Conservation (phyloP, 805 yeast species). For the Metschnikowia picachoensis region DNA sequence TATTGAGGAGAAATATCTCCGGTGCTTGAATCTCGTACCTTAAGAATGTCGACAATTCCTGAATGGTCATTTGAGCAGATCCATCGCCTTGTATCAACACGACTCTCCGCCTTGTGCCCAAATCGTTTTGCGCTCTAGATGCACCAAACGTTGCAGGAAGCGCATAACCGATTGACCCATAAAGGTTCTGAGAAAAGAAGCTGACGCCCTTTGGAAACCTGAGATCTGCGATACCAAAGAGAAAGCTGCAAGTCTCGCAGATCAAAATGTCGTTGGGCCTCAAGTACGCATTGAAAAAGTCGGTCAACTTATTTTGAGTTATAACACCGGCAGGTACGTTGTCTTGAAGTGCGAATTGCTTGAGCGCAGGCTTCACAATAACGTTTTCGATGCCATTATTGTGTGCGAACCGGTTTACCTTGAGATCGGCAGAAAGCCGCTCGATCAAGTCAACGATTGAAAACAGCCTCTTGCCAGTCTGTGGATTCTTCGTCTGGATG, state of each 20-base stretch:
- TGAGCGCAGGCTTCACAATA: constrained; percentile 14
- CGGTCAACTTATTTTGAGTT: constrained; percentile 33
- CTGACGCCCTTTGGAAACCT: constrained; percentile 52
- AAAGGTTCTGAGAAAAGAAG: constrained; percentile 66
- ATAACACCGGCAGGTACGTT: constrained; percentile 12
- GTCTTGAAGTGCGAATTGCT: constrained; percentile 7
- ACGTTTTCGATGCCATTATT: constrained; percentile 17
- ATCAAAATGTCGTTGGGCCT: constrained; percentile 67
- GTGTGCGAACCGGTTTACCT: constrained; percentile 11
- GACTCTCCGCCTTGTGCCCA: constrained; percentile 48
- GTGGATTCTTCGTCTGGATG: constrained; percentile 18
- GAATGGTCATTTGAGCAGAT: constrained; percentile 90
- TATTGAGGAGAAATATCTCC: constrained; percentile 71
- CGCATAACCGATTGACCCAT: constrained; percentile 85
- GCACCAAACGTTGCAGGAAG: constrained; percentile 85
- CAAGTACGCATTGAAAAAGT: constrained; percentile 35
- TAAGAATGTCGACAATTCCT: constrained; percentile 68
- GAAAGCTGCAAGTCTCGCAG: constrained; percentile 79
- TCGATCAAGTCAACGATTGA: constrained; percentile 32
- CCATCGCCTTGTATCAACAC: constrained; percentile 88
- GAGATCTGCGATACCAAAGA: constrained; percentile 71
- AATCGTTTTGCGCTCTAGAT: constrained; percentile 65
- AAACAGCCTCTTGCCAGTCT: constrained; percentile 25
- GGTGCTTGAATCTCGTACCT: constrained; percentile 56
- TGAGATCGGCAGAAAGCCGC: constrained; percentile 23